These are phyloP conservation scores for Monosporascus sp. DNA, from an alignment of 2,329 filamentous ascomycete species.

Conservation along the genomic window DNA sequence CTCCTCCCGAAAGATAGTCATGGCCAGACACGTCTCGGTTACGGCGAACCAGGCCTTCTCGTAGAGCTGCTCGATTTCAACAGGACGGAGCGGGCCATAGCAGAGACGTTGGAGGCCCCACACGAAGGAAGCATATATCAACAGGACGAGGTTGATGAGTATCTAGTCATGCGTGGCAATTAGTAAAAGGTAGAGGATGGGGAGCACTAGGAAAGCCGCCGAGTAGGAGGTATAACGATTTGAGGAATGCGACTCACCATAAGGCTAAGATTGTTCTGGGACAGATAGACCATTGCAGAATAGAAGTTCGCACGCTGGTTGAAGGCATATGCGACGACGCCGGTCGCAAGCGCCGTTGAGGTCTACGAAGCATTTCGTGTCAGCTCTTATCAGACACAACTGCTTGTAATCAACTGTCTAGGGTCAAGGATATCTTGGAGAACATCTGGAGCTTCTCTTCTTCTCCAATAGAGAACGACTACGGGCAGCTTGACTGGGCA, in stretches of 20 bases:
- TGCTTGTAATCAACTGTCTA: slow-evolving; percentile 1
- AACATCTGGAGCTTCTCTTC: no score
- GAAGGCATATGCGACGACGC: slow-evolving; percentile 84
- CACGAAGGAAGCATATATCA: slow-evolving; percentile 73
- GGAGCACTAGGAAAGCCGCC: not conserved
- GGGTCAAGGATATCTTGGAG: slow-evolving; percentile 4
- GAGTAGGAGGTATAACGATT: not conserved
- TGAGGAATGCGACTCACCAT: slow-evolving; percentile 54
- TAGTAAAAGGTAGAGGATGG: slow-evolving; percentile 6
- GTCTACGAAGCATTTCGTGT: slow-evolving; percentile 41
- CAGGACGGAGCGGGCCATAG: slow-evolving; percentile 82
- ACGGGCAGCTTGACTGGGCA: not conserved
- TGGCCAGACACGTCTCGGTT: slow-evolving; percentile 91
- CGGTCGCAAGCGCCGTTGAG: slow-evolving; percentile 77
- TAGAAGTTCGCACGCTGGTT: slow-evolving; percentile 97
- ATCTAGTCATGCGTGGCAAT: slow-evolving; percentile 48
- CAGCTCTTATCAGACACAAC: slow-evolving; percentile 4
- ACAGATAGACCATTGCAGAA: slow-evolving; percentile 92
- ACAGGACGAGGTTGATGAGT: slow-evolving; percentile 81
- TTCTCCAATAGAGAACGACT: not conserved
- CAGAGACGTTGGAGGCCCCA: slow-evolving; percentile 85
- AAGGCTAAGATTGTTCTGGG: slow-evolving; percentile 91
- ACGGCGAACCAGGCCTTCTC: slow-evolving; percentile 98
- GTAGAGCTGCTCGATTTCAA: slow-evolving; percentile 95
- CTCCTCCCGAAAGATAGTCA: slow-evolving; percentile 97